Base-by-base conservation (phyloP, 129 eudicot species). In the Tanacetum coccineum region DNA sequence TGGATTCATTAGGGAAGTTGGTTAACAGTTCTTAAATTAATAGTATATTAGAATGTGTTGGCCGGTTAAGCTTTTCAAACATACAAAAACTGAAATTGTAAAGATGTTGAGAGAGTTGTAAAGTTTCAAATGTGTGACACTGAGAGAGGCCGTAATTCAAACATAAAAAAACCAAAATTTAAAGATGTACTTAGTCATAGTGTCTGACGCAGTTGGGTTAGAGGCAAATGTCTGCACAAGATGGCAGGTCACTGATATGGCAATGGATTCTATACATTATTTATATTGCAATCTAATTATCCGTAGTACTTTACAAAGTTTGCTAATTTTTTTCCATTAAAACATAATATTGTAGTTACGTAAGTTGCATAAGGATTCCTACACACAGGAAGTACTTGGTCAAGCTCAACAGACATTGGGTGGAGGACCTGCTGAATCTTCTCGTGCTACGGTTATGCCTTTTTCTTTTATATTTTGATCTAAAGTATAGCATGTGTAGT, bases 391-490 rank as follows among this genome's bases (percentile, higher is more conserved):
- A 56, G 76, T 62, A 36, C 76, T 77, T 53, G 72, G 56, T 65
- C 81, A 77, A 48, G 76, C 68, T 77, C 81, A 77, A 64, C 81
- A 77, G 36, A 47, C 81, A 21, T 56, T 77, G 57, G 76, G 81
- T 49, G 72, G 71, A 55, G 71, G 71, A 30, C 13, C 72, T 70
- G 76, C 72, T 47, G 72, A 67, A 14, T 70, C 80, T 53, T 76
- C 76, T 53, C 70, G 66, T 46, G 65, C 80, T 64, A 76, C 70
- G 71, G 80, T 76, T 65, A 19, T 36, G 39, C 53, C 30, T 66
- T 13, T 66, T 66, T 14, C 13, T 61, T 53, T 36, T 17, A n/a
- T 13, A 12, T 36, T 62, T 40, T 9, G 2, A 6, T 32, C 30
- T 25, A 39, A 52, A 36, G 51, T 36, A 39, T 36, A 6, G 72